Evolutionary conservation across 371 early-diverging fungal species (phyloP).

Genomic region (Mucor ambiguus): DNA sequence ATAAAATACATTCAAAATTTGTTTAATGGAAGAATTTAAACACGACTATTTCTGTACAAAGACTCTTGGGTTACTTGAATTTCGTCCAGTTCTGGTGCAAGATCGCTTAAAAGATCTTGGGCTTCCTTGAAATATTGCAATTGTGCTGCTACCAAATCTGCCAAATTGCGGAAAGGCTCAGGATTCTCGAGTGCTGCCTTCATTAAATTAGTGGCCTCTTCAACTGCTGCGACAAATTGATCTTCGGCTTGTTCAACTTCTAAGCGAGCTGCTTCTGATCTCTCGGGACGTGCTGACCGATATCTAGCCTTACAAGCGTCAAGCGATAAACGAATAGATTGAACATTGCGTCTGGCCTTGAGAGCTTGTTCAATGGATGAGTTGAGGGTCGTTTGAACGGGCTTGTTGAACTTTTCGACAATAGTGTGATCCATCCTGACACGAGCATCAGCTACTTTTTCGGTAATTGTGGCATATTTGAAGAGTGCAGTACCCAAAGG

Average conservation of each 20-base stretch:
- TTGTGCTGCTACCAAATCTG: slow-evolving; percentile 87
- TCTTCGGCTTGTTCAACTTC: slow-evolving; percentile 92
- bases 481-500: slow-evolving; percentile 80
- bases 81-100: slow-evolving; percentile 91
- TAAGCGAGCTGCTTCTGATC: slow-evolving; percentile 68
- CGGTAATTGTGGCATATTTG: slow-evolving; percentile 81
- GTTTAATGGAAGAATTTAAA: slow-evolving; percentile 14
- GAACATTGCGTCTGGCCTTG: slow-evolving; percentile 82
- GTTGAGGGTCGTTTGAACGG: slow-evolving; percentile 70
- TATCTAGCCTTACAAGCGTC: slow-evolving; percentile 82
- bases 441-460: slow-evolving; percentile 79
- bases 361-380: slow-evolving; percentile 77
- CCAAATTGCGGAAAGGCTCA: slow-evolving; percentile 79
- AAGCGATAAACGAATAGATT: slow-evolving; percentile 75
- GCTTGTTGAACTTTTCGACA: slow-evolving; percentile 73
- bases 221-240: slow-evolving; percentile 87
- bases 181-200: slow-evolving; percentile 86
- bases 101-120: slow-evolving; percentile 74
- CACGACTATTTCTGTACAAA: slow-evolving; percentile 68
- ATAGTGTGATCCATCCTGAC: slow-evolving; percentile 74
- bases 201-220: slow-evolving; percentile 92
- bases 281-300: slow-evolving; percentile 72
- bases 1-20: background rate
- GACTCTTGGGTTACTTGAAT: slow-evolving; percentile 91
- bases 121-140: slow-evolving; percentile 82